phyloP scores from a whole-genome alignment of 345 rosid species.

The Leavenworthia alabamica region DNA sequence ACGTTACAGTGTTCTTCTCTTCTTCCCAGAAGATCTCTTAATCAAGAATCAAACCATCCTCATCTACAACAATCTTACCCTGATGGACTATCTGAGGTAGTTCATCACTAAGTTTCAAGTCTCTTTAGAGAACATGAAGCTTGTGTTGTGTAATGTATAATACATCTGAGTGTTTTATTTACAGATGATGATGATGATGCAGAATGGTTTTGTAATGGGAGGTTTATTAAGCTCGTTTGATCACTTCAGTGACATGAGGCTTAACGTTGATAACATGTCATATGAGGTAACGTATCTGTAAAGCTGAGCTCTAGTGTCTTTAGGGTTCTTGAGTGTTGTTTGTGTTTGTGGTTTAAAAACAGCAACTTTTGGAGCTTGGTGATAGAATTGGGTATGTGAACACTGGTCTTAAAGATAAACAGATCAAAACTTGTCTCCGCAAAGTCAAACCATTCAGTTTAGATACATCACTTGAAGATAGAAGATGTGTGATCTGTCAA shows the following conservation, averaged over 20 bases:
- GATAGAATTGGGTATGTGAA: conserved; percentile 81
- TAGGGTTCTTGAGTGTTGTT: background rate
- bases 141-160: background rate
- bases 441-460: conserved; percentile 43
- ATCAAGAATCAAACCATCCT: conserved; percentile 47
- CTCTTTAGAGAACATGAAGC: background rate
- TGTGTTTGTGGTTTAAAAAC: conserved; percentile 19
- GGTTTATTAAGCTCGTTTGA: conserved; percentile 27
- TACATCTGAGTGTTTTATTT: background rate
- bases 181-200: conserved; percentile 36
- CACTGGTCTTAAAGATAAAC: conserved; percentile 74
- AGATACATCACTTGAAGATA: conserved; percentile 38
- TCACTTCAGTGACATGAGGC: conserved; percentile 36
- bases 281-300: conserved; percentile 29
- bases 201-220: conserved; percentile 38
- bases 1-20: too few species aligned
- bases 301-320: background rate
- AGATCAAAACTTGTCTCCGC: conserved; percentile 55
- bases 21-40: conserved; percentile 30
- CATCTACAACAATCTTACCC: conserved; percentile 71
- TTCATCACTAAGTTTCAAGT: background rate
- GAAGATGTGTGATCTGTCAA: conserved; percentile 84
- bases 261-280: conserved; percentile 40
- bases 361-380: conserved; percentile 88
- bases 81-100: conserved; percentile 82